phyloP scores from a whole-genome alignment of 805 yeast genomes.

The Pichia thaimueangensis region DNA sequence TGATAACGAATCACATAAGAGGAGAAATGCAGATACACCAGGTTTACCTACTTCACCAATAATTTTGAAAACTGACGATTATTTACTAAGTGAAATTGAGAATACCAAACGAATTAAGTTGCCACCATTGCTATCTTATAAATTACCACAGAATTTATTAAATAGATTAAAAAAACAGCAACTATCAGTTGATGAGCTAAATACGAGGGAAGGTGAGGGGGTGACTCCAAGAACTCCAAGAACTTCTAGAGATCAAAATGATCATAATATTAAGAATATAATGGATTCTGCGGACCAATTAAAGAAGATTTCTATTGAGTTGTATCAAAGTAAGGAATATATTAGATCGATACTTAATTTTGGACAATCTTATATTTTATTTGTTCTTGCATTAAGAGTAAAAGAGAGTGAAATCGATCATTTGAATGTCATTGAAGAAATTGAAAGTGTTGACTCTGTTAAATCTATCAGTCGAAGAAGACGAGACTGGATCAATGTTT shows the following conservation, averaged over 20 bases:
- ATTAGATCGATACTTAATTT: slow-evolving; percentile 18
- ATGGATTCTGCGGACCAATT: slow-evolving; percentile 17
- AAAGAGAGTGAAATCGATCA: slow-evolving; percentile 20
- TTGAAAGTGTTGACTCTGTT: slow-evolving; percentile 12
- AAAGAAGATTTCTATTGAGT: slow-evolving; percentile 11
- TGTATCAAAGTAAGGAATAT: slow-evolving; percentile 11
- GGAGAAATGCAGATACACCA: too few relatives aligned
- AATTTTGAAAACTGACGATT: background rate
- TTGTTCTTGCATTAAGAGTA: slow-evolving; percentile 20
- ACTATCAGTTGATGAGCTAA: slow-evolving; percentile 15
- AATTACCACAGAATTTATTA: slow-evolving; percentile 15
- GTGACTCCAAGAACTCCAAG: background rate
- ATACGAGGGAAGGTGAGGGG: too few relatives aligned
- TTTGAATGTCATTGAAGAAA: background rate
- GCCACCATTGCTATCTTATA: slow-evolving; percentile 18
- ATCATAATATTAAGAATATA: slow-evolving; percentile 9
- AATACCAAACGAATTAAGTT: slow-evolving; percentile 9
- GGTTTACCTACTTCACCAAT: background rate
- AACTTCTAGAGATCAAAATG: background rate
- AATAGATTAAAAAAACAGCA: slow-evolving; percentile 15
- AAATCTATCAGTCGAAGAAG: slow-evolving; percentile 14
- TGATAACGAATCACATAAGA: background rate
- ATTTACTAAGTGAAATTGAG: background rate
- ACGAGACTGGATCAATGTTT: slow-evolving; percentile 2
- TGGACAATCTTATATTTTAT: slow-evolving; percentile 22